Base-by-base conservation (phyloP, 2,329 filamentous ascomycete species). In the Hypoxylon sp. region DNA sequence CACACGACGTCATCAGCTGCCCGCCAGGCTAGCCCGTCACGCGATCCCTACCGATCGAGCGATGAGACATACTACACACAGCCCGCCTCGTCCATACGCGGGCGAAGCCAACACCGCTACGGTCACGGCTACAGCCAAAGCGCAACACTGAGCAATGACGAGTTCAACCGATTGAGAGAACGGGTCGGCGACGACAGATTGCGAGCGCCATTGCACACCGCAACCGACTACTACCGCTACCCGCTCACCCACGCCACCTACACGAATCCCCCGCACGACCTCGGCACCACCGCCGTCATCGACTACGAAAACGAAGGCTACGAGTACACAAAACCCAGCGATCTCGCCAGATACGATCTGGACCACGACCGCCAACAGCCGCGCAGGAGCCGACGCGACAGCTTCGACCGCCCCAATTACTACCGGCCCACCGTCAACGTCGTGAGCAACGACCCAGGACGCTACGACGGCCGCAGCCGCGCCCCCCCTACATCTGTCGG, bases 401-500 rank as follows among this genome's bases (percentile, higher is more conserved):
- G 87, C 73, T 74, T 86, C 46, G 87, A 90, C 55, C 80, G 82
- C 6, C 79, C 81, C 4, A 19, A 36, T 21, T 88, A 88, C 74
- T 83, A 86, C 68, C 84, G 86, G 1, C 86, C 87, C n/a, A 84
- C 80, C 46, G 80, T 87, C 64, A 86, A 83, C 52, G 73, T 78
- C 68, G 78, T 85, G 67, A 83, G 81, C 65, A 83, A 83, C 23
- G 86, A 87, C 60, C 68, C 82, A 19, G 77, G 75, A 56, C 83
- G 83, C 28, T 84, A 83, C 65, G 82, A 81, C 55, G 71, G 76
- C 53, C 70, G 76, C n/a, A 77, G 79, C 38, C 73, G 66, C 28
- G 5, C 23, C 23, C 77, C 92, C 9, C 90, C 90, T 3, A 87
- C 89, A 4, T 92, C 89, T 2, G 84, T 90, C 72, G 91, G 90